Evolutionary conservation across 352 stramenopile genomes (phyloP), one percentile per base, ranked within the genome.

Genomic region (Pythium graminicola): DNA sequence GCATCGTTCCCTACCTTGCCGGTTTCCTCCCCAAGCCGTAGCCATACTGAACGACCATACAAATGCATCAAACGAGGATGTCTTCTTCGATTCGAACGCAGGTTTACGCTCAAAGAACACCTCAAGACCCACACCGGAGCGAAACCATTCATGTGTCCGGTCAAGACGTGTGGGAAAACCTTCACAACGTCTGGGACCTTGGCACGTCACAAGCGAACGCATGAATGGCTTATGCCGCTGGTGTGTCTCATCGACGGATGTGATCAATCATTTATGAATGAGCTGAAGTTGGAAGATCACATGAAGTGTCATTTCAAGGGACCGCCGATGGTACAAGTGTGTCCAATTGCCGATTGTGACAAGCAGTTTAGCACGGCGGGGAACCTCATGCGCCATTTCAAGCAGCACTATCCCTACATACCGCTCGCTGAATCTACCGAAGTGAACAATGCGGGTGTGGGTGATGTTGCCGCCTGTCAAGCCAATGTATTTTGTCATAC

Each of bases 111-210:
- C 46, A 80, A 76, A 41, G 76, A 86, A 47, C 80, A 91, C 56
- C 70, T 85, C 54, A 91, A 91, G 73, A 91, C 78, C 33, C 80
- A 90, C 67, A 89, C 77, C 46, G 80, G 80, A 17, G 77, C 87
- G 61, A 78, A 87, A 53, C 77, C 80, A 4, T 74, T 87, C 49
- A 41, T 67, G 23, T 86, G 73, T 47, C 49, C 46, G 9, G 65
- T 68, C n/a, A 41, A 45, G 13, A 62, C 54, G 24, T 91, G 81
- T 52, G 62, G 62, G 52, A 86, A 86, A 68, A 69, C 71, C 5
- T 91, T 89, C 29, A 86, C 66, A 47, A 87, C 76, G 16, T 85
- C 76, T 0, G 74, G 79, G 19, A 89, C 87, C 52, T 54, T 88
- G 23, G 69, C 76, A n/a, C 69, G 76, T 24, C 76, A 86, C 63